These are phyloP conservation scores for Kodamaea plutei DNA, from an alignment of 1,139 yeast genomes.

Conservation along the genomic window DNA sequence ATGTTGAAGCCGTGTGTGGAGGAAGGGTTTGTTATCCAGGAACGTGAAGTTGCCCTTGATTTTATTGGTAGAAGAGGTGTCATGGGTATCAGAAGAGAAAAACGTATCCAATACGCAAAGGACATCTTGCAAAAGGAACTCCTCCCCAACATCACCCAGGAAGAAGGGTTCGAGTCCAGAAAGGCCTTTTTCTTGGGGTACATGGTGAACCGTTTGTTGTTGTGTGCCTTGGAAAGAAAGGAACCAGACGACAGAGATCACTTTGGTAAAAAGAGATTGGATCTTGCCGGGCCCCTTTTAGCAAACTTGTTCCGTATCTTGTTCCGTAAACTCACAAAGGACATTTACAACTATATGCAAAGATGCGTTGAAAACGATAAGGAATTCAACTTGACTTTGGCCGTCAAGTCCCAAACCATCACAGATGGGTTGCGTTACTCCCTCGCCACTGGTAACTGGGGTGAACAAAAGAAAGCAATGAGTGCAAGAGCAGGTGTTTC, in stretches of 20 bases:
- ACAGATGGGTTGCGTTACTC: conserved; percentile 97
- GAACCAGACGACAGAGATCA: conserved; percentile 99
- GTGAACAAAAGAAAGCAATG: conserved; percentile 99
- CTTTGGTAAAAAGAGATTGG: conserved; percentile 96
- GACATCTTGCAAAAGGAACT: conserved; percentile 95
- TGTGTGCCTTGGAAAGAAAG: conserved; percentile 94
- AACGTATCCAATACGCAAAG: conserved; percentile 96
- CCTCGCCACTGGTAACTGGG: conserved; percentile 99
- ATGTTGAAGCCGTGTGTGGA: conserved; percentile 99
- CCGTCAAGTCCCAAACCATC: conserved; percentile 94
- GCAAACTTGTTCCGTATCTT: conserved; percentile 93
- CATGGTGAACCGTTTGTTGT: conserved; percentile 90
- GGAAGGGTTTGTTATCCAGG: conserved; percentile 97
- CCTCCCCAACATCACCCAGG: conserved; percentile 94
- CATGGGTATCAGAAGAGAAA: conserved; percentile 92
- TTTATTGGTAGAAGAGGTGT: conserved; percentile 98
- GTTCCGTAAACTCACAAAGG: conserved; percentile 90
- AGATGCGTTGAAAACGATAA: conserved; percentile 97
- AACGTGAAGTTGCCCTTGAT: conserved; percentile 95
- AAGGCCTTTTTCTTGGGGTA: conserved; percentile 97
- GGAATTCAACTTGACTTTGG: conserved; percentile 92
- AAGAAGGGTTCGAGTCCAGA: conserved; percentile 94
- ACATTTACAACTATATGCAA: conserved; percentile 96
- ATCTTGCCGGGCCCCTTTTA: conserved; percentile 95
- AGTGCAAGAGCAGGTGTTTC: conserved; percentile 99